Percentiles rank a stretch among this genome's conserved stretches.
Evolutionary conservation across 139 green algal species (phyloP).

Genomic region (Chlorella sp.): DNA sequence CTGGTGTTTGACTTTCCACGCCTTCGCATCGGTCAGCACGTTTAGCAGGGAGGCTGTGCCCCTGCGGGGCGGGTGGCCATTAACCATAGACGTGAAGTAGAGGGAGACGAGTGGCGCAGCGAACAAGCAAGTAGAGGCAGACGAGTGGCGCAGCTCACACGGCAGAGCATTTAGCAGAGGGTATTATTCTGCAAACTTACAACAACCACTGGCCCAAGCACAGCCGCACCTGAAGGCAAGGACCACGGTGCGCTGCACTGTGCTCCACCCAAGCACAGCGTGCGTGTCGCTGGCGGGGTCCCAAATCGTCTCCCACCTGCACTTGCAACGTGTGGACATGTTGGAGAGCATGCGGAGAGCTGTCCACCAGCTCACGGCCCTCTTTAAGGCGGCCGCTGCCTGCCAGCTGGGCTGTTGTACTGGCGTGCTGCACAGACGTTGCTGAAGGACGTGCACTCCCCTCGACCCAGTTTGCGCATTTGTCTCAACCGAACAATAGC

Average conservation of each 20-base stretch:
- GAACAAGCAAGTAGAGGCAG: neutral
- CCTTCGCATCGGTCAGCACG: slow-evolving; percentile 18
- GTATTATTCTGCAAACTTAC: neutral
- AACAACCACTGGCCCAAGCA: neutral
- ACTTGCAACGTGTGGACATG: neutral
- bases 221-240: neutral
- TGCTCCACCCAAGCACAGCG: neutral
- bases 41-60: slow-evolving; percentile 1
- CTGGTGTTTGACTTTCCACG: neutral
- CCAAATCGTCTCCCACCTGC: slow-evolving; percentile 4
- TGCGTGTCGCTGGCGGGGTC: slow-evolving; percentile 5
- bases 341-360: neutral
- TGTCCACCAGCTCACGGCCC: no score
- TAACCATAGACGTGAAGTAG: neutral
- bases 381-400: no score
- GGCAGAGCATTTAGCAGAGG: neutral
- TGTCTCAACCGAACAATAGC: no score
- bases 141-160: neutral
- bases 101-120: neutral
- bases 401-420: no score
- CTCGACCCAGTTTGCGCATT: no score
- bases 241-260: neutral
- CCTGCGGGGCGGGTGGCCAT: neutral
- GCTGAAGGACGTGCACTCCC: no score
- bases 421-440: no score